Base-by-base conservation (phyloP, 1,284 basidiomycete species). In the Melampsora occidentalis region DNA sequence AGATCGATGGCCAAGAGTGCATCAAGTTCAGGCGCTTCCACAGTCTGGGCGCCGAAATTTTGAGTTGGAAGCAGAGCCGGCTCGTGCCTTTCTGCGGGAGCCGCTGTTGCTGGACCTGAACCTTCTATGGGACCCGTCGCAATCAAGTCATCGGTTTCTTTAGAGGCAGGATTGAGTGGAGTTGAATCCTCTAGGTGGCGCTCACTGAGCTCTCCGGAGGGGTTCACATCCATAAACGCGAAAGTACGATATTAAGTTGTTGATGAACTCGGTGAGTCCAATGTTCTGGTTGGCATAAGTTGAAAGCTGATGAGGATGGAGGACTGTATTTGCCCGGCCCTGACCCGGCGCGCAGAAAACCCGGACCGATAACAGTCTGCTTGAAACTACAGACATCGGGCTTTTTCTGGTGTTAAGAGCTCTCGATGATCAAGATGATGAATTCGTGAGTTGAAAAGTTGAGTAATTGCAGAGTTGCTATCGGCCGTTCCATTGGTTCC, bases 1-100 rank as follows among this genome's bases (percentile, higher is more conserved):
- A 82, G 77, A 39, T 80, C 79, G 49, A 82, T 75, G 1, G 81
- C 78, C n/a, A 81, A 77, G 0, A 59, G 53, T 5, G 48, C 49
- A 61, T 76, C 72, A 48, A 53, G 35, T 39, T 51, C 49, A 28
- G 42, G 18, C 16, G 53, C 53, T 59, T 59, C 53, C 53, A 59
- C n/a, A 59, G 22, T 31, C 16, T 25, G 53, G 12, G 22, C 28
- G n/a, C 28, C 16, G 53, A 59, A 25, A 6, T 31, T 16, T 25
- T 59, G 53, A n/a, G 7, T 31, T 25, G 22, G 22, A 59, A 59
- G 20, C 22, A 25, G 53, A 59, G 53, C 53, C n/a, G 53, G 5
- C 53, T 59, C 22, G n/a, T 28, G 22, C 28, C 7, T n/a, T n/a
- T n/a, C 53, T 28, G 53, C 22, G 22, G 14, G n/a, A 57, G 53